phyloP scores from a whole-genome alignment of 163 green algal species.

The Chlorella variabilis region DNA sequence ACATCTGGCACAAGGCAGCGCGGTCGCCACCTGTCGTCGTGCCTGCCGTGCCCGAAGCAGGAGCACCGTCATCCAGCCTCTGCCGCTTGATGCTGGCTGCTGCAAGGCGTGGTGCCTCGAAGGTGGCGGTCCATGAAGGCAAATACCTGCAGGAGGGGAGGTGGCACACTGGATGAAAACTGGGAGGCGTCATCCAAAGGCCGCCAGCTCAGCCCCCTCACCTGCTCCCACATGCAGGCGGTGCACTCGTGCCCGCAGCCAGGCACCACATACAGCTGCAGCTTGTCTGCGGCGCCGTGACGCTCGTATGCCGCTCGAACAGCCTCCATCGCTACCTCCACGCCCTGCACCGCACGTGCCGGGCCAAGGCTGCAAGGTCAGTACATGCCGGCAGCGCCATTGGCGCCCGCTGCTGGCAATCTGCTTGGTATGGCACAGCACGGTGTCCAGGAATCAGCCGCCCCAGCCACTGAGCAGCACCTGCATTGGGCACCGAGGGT shows the following conservation, averaged over 20 bases:
- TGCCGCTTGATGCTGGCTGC: background rate
- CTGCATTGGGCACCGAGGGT: constrained; percentile 60
- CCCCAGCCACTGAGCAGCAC: too few relatives aligned
- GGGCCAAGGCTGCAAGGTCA: background rate
- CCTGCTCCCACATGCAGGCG: constrained; percentile 37
- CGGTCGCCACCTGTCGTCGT: too few relatives aligned
- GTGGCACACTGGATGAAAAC: too few relatives aligned
- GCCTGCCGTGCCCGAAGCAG: too few relatives aligned
- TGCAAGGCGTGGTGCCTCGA: background rate
- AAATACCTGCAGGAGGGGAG: too few relatives aligned
- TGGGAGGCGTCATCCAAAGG: too few relatives aligned
- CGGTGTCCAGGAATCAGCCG: background rate
- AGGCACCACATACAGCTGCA: constrained; percentile 44
- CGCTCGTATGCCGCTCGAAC: constrained; percentile 29
- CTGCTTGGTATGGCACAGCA: too few relatives aligned
- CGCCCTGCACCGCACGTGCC: constrained; percentile 33
- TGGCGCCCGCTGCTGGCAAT: background rate
- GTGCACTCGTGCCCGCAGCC: constrained; percentile 45
- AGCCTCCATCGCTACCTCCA: constrained; percentile 37
- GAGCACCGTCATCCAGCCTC: too few relatives aligned
- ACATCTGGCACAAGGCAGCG: too few relatives aligned
- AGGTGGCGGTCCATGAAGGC: constrained; percentile 28
- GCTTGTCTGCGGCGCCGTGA: constrained; percentile 7
- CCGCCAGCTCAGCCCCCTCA: too few relatives aligned
- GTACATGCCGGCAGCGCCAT: too few relatives aligned